Conservation (phyloP, 2,329 filamentous ascomycete genomes). For the Thermothelomyces thermophilus region DNA sequence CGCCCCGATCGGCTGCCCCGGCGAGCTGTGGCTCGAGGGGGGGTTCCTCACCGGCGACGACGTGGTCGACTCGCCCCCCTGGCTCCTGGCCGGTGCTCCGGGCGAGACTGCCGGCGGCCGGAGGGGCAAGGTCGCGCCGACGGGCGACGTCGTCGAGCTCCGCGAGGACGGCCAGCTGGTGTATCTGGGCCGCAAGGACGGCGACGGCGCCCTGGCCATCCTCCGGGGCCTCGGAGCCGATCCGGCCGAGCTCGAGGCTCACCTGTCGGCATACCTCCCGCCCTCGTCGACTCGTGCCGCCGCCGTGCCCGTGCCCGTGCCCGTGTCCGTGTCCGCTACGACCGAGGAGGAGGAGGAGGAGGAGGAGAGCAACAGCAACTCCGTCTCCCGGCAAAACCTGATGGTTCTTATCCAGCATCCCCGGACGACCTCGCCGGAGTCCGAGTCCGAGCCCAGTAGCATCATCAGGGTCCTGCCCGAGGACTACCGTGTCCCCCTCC, state of each 20-base stretch:
- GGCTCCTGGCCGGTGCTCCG: constrained; percentile 31
- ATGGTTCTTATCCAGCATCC: constrained; percentile 45
- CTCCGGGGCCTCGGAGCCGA: constrained; percentile 35
- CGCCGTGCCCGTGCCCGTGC: constrained; percentile 21
- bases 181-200: constrained; percentile 27
- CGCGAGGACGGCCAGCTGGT: constrained; percentile 25
- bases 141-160: constrained; percentile 28
- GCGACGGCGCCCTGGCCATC: constrained; percentile 21
- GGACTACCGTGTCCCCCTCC: neutral
- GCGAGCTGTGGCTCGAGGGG: constrained; percentile 37
- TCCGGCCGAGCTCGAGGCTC: constrained; percentile 34
- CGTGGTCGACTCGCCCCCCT: constrained; percentile 27
- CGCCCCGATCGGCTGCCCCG: constrained; percentile 35
- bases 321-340: too few species aligned
- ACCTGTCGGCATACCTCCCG: constrained; percentile 33
- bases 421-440: constrained; percentile 41
- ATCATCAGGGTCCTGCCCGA: constrained; percentile 13
- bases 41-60: constrained; percentile 26
- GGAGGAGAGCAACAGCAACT: too few species aligned
- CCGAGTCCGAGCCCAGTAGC: constrained; percentile 21
- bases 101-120: constrained; percentile 29
- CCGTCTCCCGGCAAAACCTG: constrained; percentile 15
- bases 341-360: too few species aligned
- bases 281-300: constrained; percentile 24
- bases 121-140: constrained; percentile 23